phyloP scores from a whole-genome alignment of 192 early-diverging fungal genomes.

The Jimgerdemannia lactiflua region DNA sequence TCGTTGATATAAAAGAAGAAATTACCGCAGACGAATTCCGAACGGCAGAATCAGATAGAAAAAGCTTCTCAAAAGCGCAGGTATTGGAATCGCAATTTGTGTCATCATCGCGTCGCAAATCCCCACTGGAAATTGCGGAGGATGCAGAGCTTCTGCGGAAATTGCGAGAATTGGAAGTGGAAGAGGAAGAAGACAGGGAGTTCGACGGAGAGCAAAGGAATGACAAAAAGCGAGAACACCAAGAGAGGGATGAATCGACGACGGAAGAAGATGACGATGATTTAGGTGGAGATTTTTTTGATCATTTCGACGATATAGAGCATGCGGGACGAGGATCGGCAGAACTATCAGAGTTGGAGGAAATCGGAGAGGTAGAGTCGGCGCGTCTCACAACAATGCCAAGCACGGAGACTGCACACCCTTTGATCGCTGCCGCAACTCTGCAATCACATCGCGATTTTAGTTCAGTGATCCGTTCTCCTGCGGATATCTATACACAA shows the following conservation, averaged over 20 bases:
- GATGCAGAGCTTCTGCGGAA: slow-evolving; percentile 52
- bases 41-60: slow-evolving; percentile 23
- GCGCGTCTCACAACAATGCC: background rate
- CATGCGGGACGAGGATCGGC: slow-evolving; percentile 32
- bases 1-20: slow-evolving; percentile 72
- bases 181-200: slow-evolving; percentile 58
- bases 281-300: slow-evolving; percentile 27
- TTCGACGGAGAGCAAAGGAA: slow-evolving; percentile 33
- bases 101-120: slow-evolving; percentile 28
- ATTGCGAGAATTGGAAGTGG: slow-evolving; percentile 66
- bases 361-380: slow-evolving; percentile 1
- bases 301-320: slow-evolving; percentile 35
- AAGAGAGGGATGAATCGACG: slow-evolving; percentile 37
- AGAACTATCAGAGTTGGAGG: slow-evolving; percentile 11
- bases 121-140: slow-evolving; percentile 51
- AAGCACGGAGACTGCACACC: background rate
- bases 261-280: slow-evolving; percentile 40
- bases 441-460: background rate
- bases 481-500: background rate
- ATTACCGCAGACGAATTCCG: slow-evolving; percentile 40
- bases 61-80: slow-evolving; percentile 25
- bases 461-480: background rate
- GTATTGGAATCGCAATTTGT: background rate
- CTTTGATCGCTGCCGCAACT: background rate
- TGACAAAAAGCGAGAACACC: slow-evolving; percentile 30